phyloP scores from a whole-genome alignment of 2,329 filamentous ascomycete species.

The Fusarium cicatricum region DNA sequence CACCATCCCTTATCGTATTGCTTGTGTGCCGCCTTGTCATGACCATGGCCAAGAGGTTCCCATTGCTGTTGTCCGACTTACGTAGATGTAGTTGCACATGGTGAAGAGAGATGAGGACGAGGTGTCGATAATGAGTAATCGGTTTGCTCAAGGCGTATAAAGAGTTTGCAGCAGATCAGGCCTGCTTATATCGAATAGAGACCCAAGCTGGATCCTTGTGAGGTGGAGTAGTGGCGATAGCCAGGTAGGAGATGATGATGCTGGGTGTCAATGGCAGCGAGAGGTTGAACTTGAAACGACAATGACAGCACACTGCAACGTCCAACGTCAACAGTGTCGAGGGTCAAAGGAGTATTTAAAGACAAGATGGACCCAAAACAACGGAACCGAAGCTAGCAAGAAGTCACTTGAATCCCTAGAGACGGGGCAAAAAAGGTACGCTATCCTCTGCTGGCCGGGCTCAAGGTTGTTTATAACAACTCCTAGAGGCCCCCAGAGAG shows the following conservation, averaged over 20 bases:
- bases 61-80: constrained; percentile 38
- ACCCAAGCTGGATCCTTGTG: neutral
- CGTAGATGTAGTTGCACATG: constrained; percentile 63
- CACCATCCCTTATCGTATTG: constrained; percentile 2
- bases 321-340: constrained; percentile 21
- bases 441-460: constrained; percentile 24
- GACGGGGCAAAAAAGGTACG: constrained; percentile 31
- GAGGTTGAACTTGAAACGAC: constrained; percentile 12
- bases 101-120: constrained; percentile 25
- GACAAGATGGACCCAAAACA: constrained; percentile 36
- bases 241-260: constrained; percentile 8
- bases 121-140: constrained; percentile 11
- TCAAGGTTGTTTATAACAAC: constrained; percentile 40
- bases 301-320: constrained; percentile 22
- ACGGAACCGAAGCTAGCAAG: constrained; percentile 29
- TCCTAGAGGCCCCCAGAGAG: constrained; percentile 20
- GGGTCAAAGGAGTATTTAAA: constrained; percentile 39
- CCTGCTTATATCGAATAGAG: constrained; percentile 1
- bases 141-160: neutral
- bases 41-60: neutral
- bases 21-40: neutral
- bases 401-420: constrained; percentile 21
- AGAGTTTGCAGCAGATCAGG: neutral
- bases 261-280: constrained; percentile 15
- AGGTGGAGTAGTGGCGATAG: constrained; percentile 15